Evolutionary conservation across 495 filamentous ascomycete genomes (phyloP).

Genomic region (Pseudomonodictys pantanalensis): DNA sequence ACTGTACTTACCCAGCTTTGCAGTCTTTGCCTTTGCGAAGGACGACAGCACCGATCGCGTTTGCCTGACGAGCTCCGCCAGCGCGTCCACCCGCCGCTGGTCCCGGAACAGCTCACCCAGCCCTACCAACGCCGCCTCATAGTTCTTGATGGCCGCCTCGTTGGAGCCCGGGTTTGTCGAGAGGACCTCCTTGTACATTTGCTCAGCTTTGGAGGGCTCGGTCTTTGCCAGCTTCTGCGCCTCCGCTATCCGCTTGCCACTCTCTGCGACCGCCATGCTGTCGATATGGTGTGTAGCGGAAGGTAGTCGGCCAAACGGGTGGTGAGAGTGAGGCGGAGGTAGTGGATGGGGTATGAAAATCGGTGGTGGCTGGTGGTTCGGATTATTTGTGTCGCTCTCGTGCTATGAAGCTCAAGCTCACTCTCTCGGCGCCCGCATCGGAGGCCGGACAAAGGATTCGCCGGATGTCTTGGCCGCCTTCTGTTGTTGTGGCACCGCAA

Average conservation of each 20-base stretch:
- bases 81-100: conserved; percentile 72
- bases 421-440: background rate
- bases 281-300: conserved; percentile 2
- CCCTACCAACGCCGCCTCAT: conserved; percentile 77
- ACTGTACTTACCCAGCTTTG: conserved; percentile 77
- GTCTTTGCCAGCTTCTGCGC: conserved; percentile 78
- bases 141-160: conserved; percentile 81
- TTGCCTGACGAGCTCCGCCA: conserved; percentile 85
- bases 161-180: conserved; percentile 76
- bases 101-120: conserved; percentile 91
- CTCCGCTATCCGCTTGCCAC: conserved; percentile 68
- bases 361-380: background rate
- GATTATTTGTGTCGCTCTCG: background rate
- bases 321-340: background rate
- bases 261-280: conserved; percentile 52
- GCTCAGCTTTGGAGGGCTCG: conserved; percentile 75
- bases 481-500: conserved; percentile 11
- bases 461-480: background rate
- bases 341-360: background rate
- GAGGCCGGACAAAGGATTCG: background rate
- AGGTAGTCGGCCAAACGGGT: background rate
- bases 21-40: conserved; percentile 98
- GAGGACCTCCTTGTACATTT: conserved; percentile 82
- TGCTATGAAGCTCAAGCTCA: conserved; percentile 15
- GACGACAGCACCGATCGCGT: conserved; percentile 88